Evolutionary conservation across 2,329 filamentous ascomycete genomes (phyloP).

Genomic region (Phaeomoniella chlamydospora): DNA sequence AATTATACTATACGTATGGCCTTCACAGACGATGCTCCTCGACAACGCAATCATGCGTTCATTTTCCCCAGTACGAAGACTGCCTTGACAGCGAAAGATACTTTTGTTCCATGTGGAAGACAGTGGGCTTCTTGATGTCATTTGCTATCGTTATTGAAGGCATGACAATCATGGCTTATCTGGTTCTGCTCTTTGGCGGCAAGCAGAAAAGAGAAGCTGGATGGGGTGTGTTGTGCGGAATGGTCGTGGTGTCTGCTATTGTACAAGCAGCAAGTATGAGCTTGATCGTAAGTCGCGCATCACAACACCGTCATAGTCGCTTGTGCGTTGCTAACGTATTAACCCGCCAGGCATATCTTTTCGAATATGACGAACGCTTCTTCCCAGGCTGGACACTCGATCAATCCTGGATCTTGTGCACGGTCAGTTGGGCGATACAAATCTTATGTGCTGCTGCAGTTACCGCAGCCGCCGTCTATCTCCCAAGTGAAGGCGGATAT

Average conservation of each 20-base stretch:
- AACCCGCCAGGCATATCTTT: conserved; percentile 64
- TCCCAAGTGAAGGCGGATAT: conserved; percentile 76
- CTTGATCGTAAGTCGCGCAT: conserved; percentile 61
- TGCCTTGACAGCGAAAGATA: conserved; percentile 52
- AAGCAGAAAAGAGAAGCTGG: conserved; percentile 67
- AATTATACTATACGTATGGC: conserved; percentile 48
- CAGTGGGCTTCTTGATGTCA: conserved; percentile 73
- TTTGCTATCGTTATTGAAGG: conserved; percentile 73
- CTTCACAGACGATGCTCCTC: conserved; percentile 59
- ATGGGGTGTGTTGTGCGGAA: conserved; percentile 59
- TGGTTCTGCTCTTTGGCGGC: conserved; percentile 63
- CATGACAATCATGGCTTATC: conserved; percentile 64
- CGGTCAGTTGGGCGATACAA: conserved; percentile 43
- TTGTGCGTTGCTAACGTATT: too few relatives aligned
- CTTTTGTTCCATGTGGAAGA: conserved; percentile 89
- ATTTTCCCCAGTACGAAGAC: conserved; percentile 54
- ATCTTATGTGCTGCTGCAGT: conserved; percentile 43
- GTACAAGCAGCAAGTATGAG: conserved; percentile 65
- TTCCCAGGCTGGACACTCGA: conserved; percentile 69
- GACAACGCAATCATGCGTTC: conserved; percentile 31
- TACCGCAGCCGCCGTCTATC: conserved; percentile 48
- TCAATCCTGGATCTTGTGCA: conserved; percentile 61
- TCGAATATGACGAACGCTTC: conserved; percentile 71
- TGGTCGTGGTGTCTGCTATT: conserved; percentile 52
- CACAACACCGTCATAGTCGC: too few relatives aligned